Conservation (phyloP, 2,329 filamentous ascomycete genomes). For the Botrytis cinerea region DNA sequence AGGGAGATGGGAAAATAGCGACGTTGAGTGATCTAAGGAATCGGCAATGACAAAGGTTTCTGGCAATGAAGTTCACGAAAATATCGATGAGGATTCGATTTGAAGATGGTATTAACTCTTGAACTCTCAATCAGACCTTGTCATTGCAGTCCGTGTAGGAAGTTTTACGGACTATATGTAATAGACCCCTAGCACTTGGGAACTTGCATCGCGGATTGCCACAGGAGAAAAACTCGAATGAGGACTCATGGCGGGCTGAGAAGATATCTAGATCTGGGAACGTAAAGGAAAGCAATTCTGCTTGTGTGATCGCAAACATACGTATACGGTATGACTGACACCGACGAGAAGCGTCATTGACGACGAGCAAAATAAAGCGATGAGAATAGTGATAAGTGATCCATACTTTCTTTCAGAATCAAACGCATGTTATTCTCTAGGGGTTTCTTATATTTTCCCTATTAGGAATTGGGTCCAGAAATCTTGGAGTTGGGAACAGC, state of each 20-base stretch:
- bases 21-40: no score
- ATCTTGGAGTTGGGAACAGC: neutral
- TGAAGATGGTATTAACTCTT: no score
- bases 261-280: neutral
- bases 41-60: no score
- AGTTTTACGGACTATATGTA: neutral
- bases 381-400: neutral
- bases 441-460: neutral
- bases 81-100: neutral
- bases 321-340: neutral
- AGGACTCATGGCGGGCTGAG: neutral
- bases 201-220: neutral
- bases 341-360: neutral
- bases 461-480: neutral
- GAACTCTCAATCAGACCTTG: no score
- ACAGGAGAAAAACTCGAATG: neutral
- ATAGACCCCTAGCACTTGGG: neutral
- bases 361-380: neutral
- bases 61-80: neutral
- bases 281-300: no score
- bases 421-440: neutral
- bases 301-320: no score
- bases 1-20: no score
- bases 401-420: no score
- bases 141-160: no score